A percentile compares a stretch with the other conserved stretches of the same genome.
phyloP scores from a whole-genome alignment of 2,329 filamentous ascomycete species.

The Cryphonectria japonica region DNA sequence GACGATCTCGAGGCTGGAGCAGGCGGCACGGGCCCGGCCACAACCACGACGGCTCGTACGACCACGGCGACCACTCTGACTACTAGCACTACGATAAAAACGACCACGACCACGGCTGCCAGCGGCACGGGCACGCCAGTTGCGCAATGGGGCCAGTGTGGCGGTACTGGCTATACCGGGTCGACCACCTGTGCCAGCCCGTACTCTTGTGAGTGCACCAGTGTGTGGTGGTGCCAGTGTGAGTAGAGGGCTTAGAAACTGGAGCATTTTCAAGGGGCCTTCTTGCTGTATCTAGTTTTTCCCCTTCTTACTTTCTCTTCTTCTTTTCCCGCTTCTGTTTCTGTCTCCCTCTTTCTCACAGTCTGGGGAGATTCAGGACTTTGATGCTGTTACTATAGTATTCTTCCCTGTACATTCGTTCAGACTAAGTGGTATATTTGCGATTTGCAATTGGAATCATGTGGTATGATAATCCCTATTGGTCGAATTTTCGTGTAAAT shows the following conservation, averaged over 20 bases:
- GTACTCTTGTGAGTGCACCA: slow-evolving; percentile 20
- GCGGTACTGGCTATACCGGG: slow-evolving; percentile 20
- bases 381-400: background rate
- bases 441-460: background rate
- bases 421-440: background rate
- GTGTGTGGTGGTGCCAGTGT: slow-evolving; percentile 27
- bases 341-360: background rate
- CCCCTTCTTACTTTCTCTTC: too few relatives aligned
- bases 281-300: background rate
- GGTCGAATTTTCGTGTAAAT: background rate
- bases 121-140: slow-evolving; percentile 15
- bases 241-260: background rate
- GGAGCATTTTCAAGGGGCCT: background rate
- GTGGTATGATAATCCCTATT: background rate
- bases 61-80: slow-evolving; percentile 18
- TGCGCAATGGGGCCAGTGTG: slow-evolving; percentile 25
- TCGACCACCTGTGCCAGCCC: slow-evolving; percentile 20
- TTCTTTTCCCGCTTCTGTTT: background rate
- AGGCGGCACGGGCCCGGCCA: slow-evolving; percentile 10
- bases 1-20: slow-evolving; percentile 36
- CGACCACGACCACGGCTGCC: slow-evolving; percentile 19
- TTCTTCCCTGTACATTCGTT: slow-evolving; percentile 5
- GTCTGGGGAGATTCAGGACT: background rate
- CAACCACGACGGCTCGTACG: slow-evolving; percentile 18
- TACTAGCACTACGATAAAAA: slow-evolving; percentile 7